Evolutionary conservation across 1,284 basidiomycete species (phyloP).

Genomic region (Leccinum subrobustum): DNA sequence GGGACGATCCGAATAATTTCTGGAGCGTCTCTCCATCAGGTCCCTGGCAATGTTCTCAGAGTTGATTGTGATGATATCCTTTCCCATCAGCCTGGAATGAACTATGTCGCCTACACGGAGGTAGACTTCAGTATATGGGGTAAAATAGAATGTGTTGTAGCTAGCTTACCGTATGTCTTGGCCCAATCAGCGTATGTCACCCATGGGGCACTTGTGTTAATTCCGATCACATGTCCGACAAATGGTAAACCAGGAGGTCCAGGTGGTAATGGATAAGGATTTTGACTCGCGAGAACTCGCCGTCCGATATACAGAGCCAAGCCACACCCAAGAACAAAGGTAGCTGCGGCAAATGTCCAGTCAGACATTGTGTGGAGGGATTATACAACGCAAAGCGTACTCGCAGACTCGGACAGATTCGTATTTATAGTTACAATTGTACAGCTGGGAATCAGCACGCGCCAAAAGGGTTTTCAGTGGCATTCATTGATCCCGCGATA

Average conservation of each 20-base stretch:
- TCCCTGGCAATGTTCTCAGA: conserved; percentile 22
- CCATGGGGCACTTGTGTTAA: not conserved
- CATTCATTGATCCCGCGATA: not conserved
- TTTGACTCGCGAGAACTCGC: not conserved
- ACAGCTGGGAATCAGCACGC: not conserved
- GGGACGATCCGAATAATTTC: conserved; percentile 2
- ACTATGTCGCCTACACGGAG: conserved; percentile 19
- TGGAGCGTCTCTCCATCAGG: conserved; percentile 10
- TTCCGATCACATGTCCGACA: not conserved
- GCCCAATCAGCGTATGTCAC: not conserved
- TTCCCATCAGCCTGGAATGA: conserved; percentile 12
- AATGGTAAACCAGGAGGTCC: not conserved
- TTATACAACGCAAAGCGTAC: too few relatives aligned
- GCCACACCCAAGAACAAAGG: not conserved
- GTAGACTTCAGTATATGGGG: not conserved
- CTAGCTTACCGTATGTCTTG: not conserved
- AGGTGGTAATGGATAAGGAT: not conserved
- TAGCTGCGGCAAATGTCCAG: not conserved
- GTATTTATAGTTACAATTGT: not conserved
- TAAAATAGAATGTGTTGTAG: not conserved
- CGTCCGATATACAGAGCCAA: not conserved
- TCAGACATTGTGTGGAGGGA: not conserved
- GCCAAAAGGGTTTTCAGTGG: not conserved
- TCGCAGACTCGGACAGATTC: not conserved
- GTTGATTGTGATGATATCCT: conserved; percentile 20